Percentiles rank a stretch among this genome's conserved stretches.
Conservation (phyloP, 345 rosid species). For the Mangifera indica region DNA sequence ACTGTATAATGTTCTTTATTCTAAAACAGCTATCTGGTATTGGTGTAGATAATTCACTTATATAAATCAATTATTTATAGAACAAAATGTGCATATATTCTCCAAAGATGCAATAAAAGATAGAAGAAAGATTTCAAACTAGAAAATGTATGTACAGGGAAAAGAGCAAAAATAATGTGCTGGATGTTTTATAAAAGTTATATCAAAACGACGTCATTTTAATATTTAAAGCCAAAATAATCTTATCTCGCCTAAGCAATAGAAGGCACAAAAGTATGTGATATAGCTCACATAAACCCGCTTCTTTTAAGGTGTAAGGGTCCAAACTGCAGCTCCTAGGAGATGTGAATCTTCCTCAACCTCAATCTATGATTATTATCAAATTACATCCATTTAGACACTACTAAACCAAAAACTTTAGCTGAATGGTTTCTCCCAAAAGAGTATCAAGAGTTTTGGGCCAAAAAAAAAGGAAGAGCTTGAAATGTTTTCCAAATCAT, state of each 20-base stretch:
- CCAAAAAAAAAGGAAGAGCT: neutral
- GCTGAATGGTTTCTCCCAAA: neutral
- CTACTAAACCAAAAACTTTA: too few species aligned
- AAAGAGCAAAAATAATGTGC: neutral
- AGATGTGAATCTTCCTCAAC: too few species aligned
- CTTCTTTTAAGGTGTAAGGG: too few species aligned
- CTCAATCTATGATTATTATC: too few species aligned
- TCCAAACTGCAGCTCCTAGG: too few species aligned
- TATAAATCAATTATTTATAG: neutral
- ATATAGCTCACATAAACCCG: too few species aligned
- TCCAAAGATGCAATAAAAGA: neutral
- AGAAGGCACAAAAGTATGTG: neutral
- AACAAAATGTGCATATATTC: neutral
- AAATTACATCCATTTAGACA: too few species aligned
- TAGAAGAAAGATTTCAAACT: neutral
- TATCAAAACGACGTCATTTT: neutral
- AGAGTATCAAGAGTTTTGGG: too few species aligned
- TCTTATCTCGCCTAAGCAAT: neutral
- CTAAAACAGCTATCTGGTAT: too few species aligned
- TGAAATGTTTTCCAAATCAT: too few species aligned
- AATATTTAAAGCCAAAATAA: neutral
- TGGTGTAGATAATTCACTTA: too few species aligned
- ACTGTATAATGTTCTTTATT: too few species aligned
- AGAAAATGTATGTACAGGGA: neutral
- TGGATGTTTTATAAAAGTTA: neutral